Conservation (phyloP, 2,329 filamentous ascomycete genomes). For the Escovopsis weberi region DNA sequence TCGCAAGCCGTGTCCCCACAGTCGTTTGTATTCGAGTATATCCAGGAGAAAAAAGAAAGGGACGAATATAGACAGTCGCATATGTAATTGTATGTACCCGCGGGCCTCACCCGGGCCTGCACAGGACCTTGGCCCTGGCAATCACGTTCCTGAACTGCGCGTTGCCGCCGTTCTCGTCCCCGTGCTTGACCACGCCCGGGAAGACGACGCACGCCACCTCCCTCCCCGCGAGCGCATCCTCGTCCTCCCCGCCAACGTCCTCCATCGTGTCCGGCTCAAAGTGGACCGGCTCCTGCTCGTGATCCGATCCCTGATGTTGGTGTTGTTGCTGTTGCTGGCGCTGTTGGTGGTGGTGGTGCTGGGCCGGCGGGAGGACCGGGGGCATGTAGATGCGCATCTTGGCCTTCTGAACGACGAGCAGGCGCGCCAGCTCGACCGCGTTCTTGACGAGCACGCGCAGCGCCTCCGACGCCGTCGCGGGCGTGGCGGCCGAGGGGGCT, state of each 20-base stretch:
- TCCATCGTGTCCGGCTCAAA: conserved; percentile 51
- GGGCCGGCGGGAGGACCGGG: conserved; percentile 17
- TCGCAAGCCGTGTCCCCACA: too few species aligned
- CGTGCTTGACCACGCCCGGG: conserved; percentile 48
- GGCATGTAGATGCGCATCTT: conserved; percentile 43
- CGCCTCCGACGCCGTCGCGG: conserved; percentile 24
- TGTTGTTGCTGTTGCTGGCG: too few species aligned
- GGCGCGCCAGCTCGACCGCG: conserved; percentile 40
- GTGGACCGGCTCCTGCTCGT: conserved; percentile 31
- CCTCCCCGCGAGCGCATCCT: conserved; percentile 35
- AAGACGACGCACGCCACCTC: conserved; percentile 50
- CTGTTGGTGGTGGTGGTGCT: conserved; percentile 11
- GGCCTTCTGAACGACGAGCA: conserved; percentile 44
- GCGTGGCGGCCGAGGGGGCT: conserved; percentile 11
- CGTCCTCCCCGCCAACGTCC: conserved; percentile 48
- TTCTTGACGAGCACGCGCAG: conserved; percentile 37
- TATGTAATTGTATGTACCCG: too few species aligned
- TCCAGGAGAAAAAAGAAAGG: too few species aligned
- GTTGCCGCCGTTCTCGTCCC: conserved; percentile 49
- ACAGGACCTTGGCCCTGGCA: conserved; percentile 51
- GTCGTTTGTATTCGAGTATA: too few species aligned
- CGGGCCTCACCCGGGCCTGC: conserved; percentile 25
- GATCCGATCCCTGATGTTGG: too few species aligned
- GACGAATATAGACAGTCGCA: too few species aligned
- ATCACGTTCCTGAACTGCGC: conserved; percentile 49